Evolutionary conservation across 2,329 filamentous ascomycete genomes (phyloP).

Genomic region (Diaporthe nobilis): DNA sequence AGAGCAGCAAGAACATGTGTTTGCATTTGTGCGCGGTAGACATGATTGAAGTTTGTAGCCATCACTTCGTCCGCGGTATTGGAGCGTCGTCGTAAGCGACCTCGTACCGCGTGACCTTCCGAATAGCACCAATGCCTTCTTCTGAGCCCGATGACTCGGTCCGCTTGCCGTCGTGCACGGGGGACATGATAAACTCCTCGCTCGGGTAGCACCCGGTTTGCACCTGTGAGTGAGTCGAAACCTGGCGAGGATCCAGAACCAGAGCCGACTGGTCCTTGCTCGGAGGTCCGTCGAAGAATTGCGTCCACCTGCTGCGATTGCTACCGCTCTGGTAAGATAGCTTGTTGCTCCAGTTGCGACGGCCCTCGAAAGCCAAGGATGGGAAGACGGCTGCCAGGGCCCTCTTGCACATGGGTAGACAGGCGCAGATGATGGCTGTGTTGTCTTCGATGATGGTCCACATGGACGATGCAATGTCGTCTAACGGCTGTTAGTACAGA

Average conservation of each 20-base stretch:
- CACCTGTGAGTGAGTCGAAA: neutral
- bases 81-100: conserved; percentile 10
- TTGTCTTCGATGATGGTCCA: conserved; percentile 31
- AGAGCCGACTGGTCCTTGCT: neutral
- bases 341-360: neutral
- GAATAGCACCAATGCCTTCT: neutral
- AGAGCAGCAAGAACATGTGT: neutral
- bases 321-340: neutral
- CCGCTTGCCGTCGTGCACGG: neutral
- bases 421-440: conserved; percentile 24
- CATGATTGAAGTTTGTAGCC: no score
- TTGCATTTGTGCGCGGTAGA: neutral
- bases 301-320: conserved; percentile 11
- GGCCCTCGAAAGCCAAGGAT: neutral
- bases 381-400: neutral
- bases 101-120: conserved; percentile 25
- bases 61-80: neutral
- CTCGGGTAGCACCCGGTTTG: neutral
- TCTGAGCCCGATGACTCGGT: neutral
- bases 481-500: neutral
- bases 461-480: conserved; percentile 23
- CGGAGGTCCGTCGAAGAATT: neutral
- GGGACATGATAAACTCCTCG: conserved; percentile 26
- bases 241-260: neutral
- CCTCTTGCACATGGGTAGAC: conserved; percentile 11